These are phyloP conservation scores for Ophiostoma himal-ulmi DNA, from an alignment of 2,329 filamentous ascomycete species.

Conservation along the genomic window DNA sequence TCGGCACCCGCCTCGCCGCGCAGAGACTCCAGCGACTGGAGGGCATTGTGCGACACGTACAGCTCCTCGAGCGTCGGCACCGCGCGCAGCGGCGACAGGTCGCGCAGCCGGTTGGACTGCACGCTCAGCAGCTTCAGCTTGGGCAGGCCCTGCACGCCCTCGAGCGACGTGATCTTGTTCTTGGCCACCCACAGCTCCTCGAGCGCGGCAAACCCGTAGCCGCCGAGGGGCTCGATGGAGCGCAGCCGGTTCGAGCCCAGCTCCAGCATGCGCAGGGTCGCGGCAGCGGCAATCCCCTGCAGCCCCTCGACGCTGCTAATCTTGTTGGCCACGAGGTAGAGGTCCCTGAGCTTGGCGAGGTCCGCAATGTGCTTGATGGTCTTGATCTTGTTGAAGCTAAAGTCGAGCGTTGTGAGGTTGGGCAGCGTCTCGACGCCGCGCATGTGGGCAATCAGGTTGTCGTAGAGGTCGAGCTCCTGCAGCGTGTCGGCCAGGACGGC, in stretches of 20 bases:
- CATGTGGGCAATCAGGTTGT: constrained; percentile 87
- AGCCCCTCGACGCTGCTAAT: constrained; percentile 82
- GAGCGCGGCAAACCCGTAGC: constrained; percentile 93
- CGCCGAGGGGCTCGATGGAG: constrained; percentile 58
- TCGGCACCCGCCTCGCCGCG: neutral
- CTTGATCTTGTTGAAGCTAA: constrained; percentile 99
- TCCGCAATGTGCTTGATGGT: constrained; percentile 87
- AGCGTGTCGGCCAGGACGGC: constrained; percentile 59
- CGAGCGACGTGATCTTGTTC: constrained; percentile 24
- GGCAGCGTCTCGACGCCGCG: constrained; percentile 73
- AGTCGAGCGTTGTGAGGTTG: constrained; percentile 71
- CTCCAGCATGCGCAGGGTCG: constrained; percentile 68
- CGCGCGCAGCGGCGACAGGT: constrained; percentile 63
- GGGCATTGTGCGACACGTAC: constrained; percentile 91
- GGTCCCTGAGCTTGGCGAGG: constrained; percentile 68
- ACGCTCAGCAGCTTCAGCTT: constrained; percentile 86
- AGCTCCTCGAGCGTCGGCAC: constrained; percentile 58
- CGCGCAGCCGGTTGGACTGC: constrained; percentile 85
- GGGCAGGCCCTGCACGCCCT: constrained; percentile 52
- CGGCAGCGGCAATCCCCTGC: constrained; percentile 55
- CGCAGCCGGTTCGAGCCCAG: constrained; percentile 87
- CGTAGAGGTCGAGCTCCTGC: constrained; percentile 86
- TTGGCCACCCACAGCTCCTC: constrained; percentile 58
- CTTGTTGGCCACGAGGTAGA: constrained; percentile 94
- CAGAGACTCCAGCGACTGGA: constrained; percentile 72